Percentiles rank a stretch among this genome's conserved stretches.
Conservation (phyloP, 1,284 basidiomycete species). For the Vanrija sp. region DNA sequence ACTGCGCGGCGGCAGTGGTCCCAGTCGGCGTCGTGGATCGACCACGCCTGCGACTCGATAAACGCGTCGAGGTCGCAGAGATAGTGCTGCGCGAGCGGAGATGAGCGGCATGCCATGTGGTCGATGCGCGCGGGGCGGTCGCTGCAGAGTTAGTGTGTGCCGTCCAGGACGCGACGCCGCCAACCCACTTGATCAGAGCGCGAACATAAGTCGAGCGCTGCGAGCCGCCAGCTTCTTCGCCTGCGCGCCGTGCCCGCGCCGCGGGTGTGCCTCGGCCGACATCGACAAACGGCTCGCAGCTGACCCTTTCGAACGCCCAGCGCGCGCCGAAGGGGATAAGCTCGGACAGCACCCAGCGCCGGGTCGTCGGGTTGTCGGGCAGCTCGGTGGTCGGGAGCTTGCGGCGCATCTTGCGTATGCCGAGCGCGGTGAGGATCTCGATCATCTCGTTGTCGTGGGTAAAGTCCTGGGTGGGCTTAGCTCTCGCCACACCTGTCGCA, state of each 20-base stretch:
- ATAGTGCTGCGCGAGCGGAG: conserved; percentile 56
- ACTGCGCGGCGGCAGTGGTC: not conserved
- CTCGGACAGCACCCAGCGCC: conserved; percentile 28
- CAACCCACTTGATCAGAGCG: conserved; percentile 42
- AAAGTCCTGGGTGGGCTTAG: conserved; percentile 60
- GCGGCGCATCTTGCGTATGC: conserved; percentile 55
- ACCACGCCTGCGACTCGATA: conserved; percentile 65
- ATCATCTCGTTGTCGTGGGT: conserved; percentile 78
- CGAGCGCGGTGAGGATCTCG: conserved; percentile 68
- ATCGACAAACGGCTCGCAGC: conserved; percentile 11
- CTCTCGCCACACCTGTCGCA: conserved; percentile 49
- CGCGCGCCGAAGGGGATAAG: conserved; percentile 42
- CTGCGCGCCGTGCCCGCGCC: not conserved
- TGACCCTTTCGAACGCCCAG: conserved; percentile 38
- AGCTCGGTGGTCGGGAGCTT: not conserved
- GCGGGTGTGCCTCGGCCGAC: not conserved
- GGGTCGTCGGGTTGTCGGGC: not conserved
- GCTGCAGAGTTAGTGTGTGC: conserved; percentile 10
- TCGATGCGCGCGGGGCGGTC: conserved; percentile 26
- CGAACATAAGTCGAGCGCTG: conserved; percentile 34
- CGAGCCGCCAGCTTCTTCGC: conserved; percentile 8
- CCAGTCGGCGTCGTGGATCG: conserved; percentile 59
- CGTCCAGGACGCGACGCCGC: conserved; percentile 23
- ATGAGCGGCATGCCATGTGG: conserved; percentile 57
- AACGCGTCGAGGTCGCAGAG: conserved; percentile 65